These are phyloP conservation scores for Rhytidhysteron rufulum DNA, from an alignment of 2,329 filamentous ascomycete species.

Conservation along the genomic window DNA sequence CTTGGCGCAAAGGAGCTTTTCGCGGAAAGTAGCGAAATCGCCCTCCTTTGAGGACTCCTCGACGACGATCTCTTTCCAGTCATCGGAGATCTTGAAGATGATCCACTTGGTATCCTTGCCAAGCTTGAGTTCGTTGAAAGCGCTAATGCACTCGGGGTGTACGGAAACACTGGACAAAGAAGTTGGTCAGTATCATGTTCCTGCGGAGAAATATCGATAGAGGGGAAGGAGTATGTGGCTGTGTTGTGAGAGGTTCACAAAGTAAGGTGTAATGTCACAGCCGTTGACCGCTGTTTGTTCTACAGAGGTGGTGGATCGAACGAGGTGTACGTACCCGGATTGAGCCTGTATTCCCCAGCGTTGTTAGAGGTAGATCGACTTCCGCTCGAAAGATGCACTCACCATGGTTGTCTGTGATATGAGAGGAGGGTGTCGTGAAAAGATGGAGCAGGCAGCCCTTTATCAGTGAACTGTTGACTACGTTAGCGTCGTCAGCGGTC, in stretches of 20 bases:
- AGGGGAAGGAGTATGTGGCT: background rate
- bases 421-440: conserved; percentile 14
- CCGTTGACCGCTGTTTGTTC: conserved; percentile 6
- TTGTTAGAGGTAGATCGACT: conserved; percentile 16
- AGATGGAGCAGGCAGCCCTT: conserved; percentile 23
- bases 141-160: conserved; percentile 63
- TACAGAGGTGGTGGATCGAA: conserved; percentile 11
- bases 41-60: conserved; percentile 65
- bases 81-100: conserved; percentile 82
- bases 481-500: conserved; percentile 32
- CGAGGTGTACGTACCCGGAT: conserved; percentile 38
- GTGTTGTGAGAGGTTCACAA: background rate
- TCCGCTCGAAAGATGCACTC: conserved; percentile 9
- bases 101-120: conserved; percentile 75
- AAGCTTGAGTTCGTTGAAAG: conserved; percentile 80
- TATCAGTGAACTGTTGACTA: conserved; percentile 32
- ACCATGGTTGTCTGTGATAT: conserved; percentile 31
- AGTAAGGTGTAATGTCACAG: background rate
- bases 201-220: too few species aligned
- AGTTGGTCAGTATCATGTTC: conserved; percentile 13
- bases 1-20: conserved; percentile 71
- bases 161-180: conserved; percentile 60
- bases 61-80: conserved; percentile 77
- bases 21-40: conserved; percentile 70
- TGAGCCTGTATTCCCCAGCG: conserved; percentile 30